Evolutionary conservation across 2,329 filamentous ascomycete genomes (phyloP), one percentile per base, ranked within the genome.

Genomic region (Neopestalotiopsis sp.): DNA sequence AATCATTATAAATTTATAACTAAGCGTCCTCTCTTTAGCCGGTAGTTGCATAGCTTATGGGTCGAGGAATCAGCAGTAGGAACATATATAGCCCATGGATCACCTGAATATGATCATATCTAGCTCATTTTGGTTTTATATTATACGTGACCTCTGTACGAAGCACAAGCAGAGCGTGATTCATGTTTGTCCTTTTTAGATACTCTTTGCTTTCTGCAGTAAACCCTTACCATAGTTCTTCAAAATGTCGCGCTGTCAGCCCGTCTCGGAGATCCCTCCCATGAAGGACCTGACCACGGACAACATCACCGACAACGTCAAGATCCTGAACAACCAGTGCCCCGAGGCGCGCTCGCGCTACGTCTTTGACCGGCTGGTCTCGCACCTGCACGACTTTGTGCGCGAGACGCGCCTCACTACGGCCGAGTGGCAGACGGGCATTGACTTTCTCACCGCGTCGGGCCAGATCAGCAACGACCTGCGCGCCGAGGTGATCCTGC

Each of bases 311-410:
- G 88, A 91, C 65, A 94, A 94, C 75, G 90, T 91, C 40, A 85
- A 91, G 76, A 84, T 85, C 59, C 93, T 94, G 80, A 95, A 95
- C 81, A 91, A 91, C 10, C 88, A 91, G 82, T 88, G 88, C 74
- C 77, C 84, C 10, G 85, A 94, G 74, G 82, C 86, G 20, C 87
- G 93, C n/a, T 81, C 93, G 70, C 91, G 88, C 71, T 94, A 93
- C 78, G 79, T 96, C 59, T 86, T 95, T 76, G 88, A 92, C 74
- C 86, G 91, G n/a, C 85, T 95, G 17, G 91, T 95, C 61, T 88
- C 89, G 10, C 93, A 95, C 80, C 82, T 95, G 2, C 93, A 96
- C 80, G 92, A 94, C 81, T 95, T 94, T 77, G 92, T 92, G 4
- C 87, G 92, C 67, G 93, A 95, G 79, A 95, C 92, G 1, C 84